These are phyloP conservation scores for Juglanconis oblonga DNA, from an alignment of 2,329 filamentous ascomycete genomes.

Conservation along the genomic window DNA sequence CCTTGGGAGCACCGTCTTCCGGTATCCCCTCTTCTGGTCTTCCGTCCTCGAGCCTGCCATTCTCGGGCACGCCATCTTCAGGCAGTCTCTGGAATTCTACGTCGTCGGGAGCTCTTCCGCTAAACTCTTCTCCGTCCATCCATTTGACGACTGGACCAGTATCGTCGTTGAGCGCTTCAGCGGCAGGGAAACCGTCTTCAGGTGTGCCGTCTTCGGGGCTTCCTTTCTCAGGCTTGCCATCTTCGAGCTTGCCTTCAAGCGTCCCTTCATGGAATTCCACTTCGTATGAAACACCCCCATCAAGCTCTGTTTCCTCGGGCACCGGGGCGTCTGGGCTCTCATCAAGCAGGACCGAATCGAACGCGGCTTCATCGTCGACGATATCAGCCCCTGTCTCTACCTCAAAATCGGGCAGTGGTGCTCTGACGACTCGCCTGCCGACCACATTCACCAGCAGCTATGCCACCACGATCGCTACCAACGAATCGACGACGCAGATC, in stretches of 20 bases:
- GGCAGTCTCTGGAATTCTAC: background rate
- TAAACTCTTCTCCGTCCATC: background rate
- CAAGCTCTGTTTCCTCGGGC: background rate
- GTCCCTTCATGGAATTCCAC: background rate
- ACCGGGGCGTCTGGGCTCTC: background rate
- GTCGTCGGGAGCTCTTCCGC: background rate
- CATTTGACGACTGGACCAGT: background rate
- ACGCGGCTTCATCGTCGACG: background rate
- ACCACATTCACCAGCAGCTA: slow-evolving; percentile 8
- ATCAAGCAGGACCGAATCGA: background rate
- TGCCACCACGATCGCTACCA: slow-evolving; percentile 9
- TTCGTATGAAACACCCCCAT: background rate
- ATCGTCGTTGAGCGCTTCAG: background rate
- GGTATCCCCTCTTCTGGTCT: background rate
- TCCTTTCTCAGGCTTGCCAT: background rate
- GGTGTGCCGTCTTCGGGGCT: background rate
- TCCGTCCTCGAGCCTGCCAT: background rate
- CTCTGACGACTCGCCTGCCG: background rate
- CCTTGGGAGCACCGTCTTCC: background rate
- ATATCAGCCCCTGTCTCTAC: background rate
- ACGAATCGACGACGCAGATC: slow-evolving; percentile 14
- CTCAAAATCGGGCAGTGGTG: background rate
- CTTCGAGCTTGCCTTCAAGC: background rate
- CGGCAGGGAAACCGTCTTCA: background rate
- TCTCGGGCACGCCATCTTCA: background rate